phyloP scores from a whole-genome alignment of 2,329 filamentous ascomycete genomes.

The Penicillium sp. region DNA sequence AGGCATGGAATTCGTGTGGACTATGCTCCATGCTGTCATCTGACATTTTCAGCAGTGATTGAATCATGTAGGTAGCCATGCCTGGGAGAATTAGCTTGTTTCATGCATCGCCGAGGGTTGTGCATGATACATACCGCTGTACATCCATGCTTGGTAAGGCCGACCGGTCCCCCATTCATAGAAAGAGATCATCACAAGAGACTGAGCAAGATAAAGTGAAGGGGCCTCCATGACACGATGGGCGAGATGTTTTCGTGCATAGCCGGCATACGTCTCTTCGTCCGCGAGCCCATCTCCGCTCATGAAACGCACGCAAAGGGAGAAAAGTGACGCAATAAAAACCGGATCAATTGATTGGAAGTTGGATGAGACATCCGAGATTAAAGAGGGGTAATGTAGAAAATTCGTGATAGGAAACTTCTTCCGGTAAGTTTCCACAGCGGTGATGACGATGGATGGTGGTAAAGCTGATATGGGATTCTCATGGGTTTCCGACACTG shows the following conservation, averaged over 20 bases:
- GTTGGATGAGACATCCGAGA: conserved; percentile 34
- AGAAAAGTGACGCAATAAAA: conserved; percentile 36
- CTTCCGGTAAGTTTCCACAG: conserved; percentile 37
- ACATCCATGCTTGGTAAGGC: conserved; percentile 42
- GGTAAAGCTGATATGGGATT: conserved; percentile 26
- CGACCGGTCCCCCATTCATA: conserved; percentile 40
- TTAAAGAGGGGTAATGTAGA: conserved; percentile 38
- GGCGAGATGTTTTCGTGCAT: conserved; percentile 33
- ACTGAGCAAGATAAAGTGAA: conserved; percentile 37
- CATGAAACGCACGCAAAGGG: conserved; percentile 37
- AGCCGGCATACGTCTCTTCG: conserved; percentile 34
- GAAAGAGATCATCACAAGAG: conserved; percentile 37
- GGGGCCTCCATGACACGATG: conserved; percentile 34
- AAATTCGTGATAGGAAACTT: conserved; percentile 41
- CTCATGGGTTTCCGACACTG: conserved; percentile 4
- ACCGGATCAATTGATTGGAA: conserved; percentile 33
- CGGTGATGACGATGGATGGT: conserved; percentile 32
- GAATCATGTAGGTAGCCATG: conserved; percentile 43
- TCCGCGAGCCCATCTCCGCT: conserved; percentile 22
- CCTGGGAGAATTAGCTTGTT: conserved; percentile 22
- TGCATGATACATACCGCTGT: conserved; percentile 30
- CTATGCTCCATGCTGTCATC: conserved; percentile 40
- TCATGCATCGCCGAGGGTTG: neutral
- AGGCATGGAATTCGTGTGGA: conserved; percentile 35
- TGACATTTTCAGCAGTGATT: conserved; percentile 37